A percentile compares a stretch with the other conserved stretches of the same genome.
phyloP scores from a whole-genome alignment of 768 basidiomycete species.

The Lactarius indigo region DNA sequence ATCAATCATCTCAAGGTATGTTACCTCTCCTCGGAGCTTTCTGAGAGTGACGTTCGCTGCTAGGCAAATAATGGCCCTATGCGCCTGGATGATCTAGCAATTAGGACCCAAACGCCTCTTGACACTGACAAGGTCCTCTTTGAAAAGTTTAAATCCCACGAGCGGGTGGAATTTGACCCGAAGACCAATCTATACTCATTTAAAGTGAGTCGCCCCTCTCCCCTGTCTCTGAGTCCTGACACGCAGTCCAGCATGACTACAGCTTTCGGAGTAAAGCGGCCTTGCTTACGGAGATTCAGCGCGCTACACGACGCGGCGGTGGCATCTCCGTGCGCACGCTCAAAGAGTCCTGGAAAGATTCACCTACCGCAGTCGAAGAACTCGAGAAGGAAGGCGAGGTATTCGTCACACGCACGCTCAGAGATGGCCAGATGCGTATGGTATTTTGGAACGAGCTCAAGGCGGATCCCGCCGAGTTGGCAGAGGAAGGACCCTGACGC shows the following conservation, averaged over 20 bases:
- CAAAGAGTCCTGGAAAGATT: constrained; percentile 91
- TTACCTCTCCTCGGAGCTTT: constrained; percentile 5
- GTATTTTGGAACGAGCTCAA: constrained; percentile 92
- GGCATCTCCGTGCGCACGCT: constrained; percentile 80
- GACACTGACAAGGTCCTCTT: constrained; percentile 66
- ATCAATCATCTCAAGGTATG: constrained; percentile 76
- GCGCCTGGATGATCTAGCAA: constrained; percentile 83
- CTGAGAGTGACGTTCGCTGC: neutral
- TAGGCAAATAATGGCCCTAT: constrained; percentile 74
- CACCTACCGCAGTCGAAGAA: constrained; percentile 79
- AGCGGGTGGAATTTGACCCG: constrained; percentile 72
- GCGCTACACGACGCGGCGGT: constrained; percentile 77
- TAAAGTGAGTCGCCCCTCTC: constrained; percentile 48
- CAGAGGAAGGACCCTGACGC: constrained; percentile 19
- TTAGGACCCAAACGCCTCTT: constrained; percentile 73
- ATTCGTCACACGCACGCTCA: constrained; percentile 78
- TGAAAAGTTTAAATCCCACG: constrained; percentile 80
- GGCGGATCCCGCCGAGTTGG: constrained; percentile 38
- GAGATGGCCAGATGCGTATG: constrained; percentile 79
- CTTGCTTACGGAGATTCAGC: constrained; percentile 80
- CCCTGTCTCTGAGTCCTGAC: constrained; percentile 15
- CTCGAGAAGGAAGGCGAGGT: constrained; percentile 88
- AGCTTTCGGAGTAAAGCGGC: constrained; percentile 82
- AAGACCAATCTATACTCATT: constrained; percentile 86
- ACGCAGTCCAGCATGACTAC: constrained; percentile 67